Evolutionary conservation across 345 rosid species (phyloP), one percentile per base, ranked within the genome.

Genomic region (Populus simonii): DNA sequence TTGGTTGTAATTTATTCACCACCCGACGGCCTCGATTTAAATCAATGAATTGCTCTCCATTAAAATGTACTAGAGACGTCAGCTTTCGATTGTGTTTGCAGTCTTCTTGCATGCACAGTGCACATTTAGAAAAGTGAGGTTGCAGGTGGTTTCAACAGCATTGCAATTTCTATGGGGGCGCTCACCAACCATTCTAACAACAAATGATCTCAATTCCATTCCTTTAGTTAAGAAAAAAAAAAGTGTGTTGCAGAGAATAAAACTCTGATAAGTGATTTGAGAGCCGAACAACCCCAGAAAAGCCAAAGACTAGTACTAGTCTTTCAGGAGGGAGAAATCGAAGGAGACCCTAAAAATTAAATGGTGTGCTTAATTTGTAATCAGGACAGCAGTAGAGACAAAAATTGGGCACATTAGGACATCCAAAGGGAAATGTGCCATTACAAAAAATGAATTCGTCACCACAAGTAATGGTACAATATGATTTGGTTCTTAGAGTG

Each of bases 161-260:
- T 47, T 4, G 51, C 51, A 47, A 15, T 47, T 47, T 41, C 45
- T 10, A 41, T 41, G 45, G 45, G 45, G 11, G 45, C 11, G 15
- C 45, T 41, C 12, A 41, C 15, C 45, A 41, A 12, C 45, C 45
- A 41, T 47, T 4, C 51, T 35, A 36, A 18, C 43, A 66, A 16
- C 5, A 18, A 66, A 35, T 1, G 12, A 18, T 66, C n/a, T 8
- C 70, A 8, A 25, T 35, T 29, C 39, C 27, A 31, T 55, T 23
- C 45, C 25, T 55, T 72, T 72, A 15, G 53, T 47, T 35, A 55
- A 33, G 6, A 33, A 33, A 4, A 33, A 35, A 73, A 73, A n/a
- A 63, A 51, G 20, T 6, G 67, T 70, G 68, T 71, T 62, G 63
- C 80, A 62, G 73, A 55, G 61, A 41, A 71, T 70, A 71, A 41